These are phyloP conservation scores for Obelidium mucronatum DNA, from an alignment of 192 early-diverging fungal species.

Conservation along the genomic window DNA sequence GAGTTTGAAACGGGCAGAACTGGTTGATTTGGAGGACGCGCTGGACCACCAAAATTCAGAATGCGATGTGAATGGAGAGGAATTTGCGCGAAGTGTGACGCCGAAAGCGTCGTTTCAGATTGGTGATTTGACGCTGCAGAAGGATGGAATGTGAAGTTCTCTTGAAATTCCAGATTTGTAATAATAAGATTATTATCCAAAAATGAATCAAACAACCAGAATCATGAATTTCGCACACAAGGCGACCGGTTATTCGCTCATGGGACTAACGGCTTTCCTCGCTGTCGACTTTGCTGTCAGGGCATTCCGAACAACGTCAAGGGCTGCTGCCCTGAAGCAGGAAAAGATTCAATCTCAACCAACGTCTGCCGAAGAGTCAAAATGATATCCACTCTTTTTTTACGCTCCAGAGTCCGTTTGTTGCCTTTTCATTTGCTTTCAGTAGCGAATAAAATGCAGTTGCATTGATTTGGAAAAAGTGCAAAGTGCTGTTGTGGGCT, in stretches of 20 bases:
- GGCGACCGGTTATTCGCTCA: background rate
- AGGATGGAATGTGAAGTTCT: too few relatives aligned
- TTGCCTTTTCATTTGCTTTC: background rate
- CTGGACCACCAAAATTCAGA: too few relatives aligned
- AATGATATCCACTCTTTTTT: background rate
- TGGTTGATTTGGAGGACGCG: too few relatives aligned
- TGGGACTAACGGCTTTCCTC: background rate
- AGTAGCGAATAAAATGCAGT: background rate
- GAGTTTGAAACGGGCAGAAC: too few relatives aligned
- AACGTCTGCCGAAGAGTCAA: background rate
- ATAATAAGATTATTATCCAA: too few relatives aligned
- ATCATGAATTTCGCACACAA: slow-evolving; percentile 2
- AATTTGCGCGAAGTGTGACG: background rate
- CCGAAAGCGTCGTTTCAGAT: background rate
- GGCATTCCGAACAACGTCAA: background rate
- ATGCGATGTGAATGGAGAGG: too few relatives aligned
- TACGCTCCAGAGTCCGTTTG: background rate
- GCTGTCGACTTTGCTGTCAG: background rate
- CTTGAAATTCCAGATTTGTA: too few relatives aligned
- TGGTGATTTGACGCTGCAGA: background rate
- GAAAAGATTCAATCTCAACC: background rate
- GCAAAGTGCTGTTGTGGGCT: background rate
- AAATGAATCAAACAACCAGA: background rate
- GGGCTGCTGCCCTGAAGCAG: background rate
- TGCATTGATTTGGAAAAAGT: background rate